Percentiles rank a stretch among this genome's conserved stretches.
These are phyloP conservation scores for Salmacisia buchloeana DNA, from an alignment of 1,284 basidiomycete genomes.

Conservation along the genomic window DNA sequence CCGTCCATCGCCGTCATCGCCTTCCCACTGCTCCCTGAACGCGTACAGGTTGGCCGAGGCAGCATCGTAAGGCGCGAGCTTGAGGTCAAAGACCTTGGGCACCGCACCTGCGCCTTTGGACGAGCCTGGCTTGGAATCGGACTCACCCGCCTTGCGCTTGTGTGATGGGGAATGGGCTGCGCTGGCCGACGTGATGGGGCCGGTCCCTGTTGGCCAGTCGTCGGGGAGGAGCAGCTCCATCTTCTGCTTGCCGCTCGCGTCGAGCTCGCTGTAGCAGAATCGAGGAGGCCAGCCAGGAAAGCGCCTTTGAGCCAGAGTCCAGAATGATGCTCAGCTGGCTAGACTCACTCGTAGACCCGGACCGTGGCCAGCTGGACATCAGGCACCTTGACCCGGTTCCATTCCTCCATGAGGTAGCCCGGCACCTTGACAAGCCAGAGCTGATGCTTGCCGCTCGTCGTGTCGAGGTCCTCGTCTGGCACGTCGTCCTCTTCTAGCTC, in stretches of 20 bases:
- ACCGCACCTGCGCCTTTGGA: constrained; percentile 26
- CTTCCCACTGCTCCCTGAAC: constrained; percentile 30
- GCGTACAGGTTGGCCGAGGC: constrained; percentile 41
- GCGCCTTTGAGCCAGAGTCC: not conserved
- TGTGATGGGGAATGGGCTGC: not conserved
- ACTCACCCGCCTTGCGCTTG: constrained; percentile 16
- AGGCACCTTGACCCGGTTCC: constrained; percentile 53
- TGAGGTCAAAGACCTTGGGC: constrained; percentile 32
- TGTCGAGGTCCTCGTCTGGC: constrained; percentile 46
- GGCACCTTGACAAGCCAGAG: constrained; percentile 54
- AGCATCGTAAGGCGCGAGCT: constrained; percentile 32
- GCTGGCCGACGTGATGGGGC: not conserved
- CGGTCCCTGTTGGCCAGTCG: not conserved
- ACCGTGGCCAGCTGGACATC: constrained; percentile 55
- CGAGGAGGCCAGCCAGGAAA: not conserved
- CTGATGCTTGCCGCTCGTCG: constrained; percentile 28
- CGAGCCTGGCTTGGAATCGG: constrained; percentile 9
- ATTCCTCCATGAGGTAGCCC: constrained; percentile 55
- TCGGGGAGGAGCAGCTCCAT: constrained; percentile 46
- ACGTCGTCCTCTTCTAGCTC: constrained; percentile 17
- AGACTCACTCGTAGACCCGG: constrained; percentile 53
- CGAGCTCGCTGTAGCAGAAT: constrained; percentile 16
- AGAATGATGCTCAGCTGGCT: not conserved
- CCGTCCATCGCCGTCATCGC: constrained; percentile 22
- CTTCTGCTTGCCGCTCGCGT: constrained; percentile 36